Percentiles rank a stretch among this genome's conserved stretches.
These are phyloP conservation scores for Acer yangbiense DNA, from an alignment of 345 rosid species.

Conservation along the genomic window DNA sequence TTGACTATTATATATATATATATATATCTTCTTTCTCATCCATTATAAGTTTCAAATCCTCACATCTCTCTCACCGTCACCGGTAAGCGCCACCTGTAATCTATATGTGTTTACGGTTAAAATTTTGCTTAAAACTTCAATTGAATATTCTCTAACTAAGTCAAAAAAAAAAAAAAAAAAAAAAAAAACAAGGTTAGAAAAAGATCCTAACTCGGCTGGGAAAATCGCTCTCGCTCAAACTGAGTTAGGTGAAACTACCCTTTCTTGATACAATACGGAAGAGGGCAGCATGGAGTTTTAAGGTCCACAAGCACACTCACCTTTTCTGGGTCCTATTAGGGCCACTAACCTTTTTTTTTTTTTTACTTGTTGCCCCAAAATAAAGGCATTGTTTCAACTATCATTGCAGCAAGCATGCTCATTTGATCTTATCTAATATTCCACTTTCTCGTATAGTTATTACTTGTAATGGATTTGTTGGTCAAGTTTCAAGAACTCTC, in stretches of 20 bases:
- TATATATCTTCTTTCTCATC: neutral
- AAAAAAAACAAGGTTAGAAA: no score
- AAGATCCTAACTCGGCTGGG: no score
- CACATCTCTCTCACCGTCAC: neutral
- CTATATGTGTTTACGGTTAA: no score
- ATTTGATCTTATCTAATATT: neutral
- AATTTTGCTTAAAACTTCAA: no score
- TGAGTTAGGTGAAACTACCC: conserved; percentile 24
- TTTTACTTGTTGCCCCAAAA: neutral
- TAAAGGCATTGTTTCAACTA: neutral
- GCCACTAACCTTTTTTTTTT: neutral
- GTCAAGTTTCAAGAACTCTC: neutral
- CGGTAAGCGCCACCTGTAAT: no score
- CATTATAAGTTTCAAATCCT: neutral
- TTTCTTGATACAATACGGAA: no score
- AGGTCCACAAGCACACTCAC: neutral
- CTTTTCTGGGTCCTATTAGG: neutral
- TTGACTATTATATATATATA: neutral
- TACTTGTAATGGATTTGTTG: neutral
- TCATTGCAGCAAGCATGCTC: neutral
- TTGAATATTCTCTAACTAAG: no score
- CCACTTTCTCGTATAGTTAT: neutral
- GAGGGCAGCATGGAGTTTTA: no score
- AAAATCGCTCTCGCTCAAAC: conserved; percentile 11
- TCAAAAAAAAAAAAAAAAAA: no score